Percentiles rank a stretch among this genome's conserved stretches.
Evolutionary conservation across 768 basidiomycete species (phyloP).

Genomic region (Lactarius tabidus): DNA sequence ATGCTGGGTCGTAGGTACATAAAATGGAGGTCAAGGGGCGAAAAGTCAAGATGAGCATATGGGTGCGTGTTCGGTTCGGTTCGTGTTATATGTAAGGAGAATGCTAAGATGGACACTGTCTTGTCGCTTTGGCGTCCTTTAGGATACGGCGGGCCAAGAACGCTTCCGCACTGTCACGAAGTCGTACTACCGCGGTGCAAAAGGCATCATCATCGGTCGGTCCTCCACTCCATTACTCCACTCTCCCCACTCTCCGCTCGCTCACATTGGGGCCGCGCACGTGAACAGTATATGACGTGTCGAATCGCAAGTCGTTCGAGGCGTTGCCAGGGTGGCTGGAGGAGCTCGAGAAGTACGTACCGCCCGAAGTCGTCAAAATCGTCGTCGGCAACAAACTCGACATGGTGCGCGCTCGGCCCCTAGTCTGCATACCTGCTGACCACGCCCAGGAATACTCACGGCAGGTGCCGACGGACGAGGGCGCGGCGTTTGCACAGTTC

Average conservation of each 20-base stretch:
- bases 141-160: constrained; percentile 97
- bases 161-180: constrained; percentile 93
- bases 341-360: constrained; percentile 92
- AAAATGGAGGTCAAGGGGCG: constrained; percentile 81
- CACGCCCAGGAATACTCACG: constrained; percentile 77
- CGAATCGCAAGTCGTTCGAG: constrained; percentile 89
- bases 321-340: constrained; percentile 87
- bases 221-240: background rate
- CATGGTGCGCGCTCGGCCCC: constrained; percentile 48
- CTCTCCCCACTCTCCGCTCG: too few relatives aligned
- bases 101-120: background rate
- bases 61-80: constrained; percentile 53
- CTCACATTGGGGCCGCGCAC: too few relatives aligned
- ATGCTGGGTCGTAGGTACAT: too few relatives aligned
- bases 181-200: constrained; percentile 89
- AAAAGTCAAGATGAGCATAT: constrained; percentile 92
- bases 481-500: constrained; percentile 69
- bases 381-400: constrained; percentile 96
- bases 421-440: too few relatives aligned
- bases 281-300: constrained; percentile 83
- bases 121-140: background rate
- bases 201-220: constrained; percentile 73
- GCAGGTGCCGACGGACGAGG: constrained; percentile 78
- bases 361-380: constrained; percentile 82
- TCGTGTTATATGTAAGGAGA: constrained; percentile 20